Evolutionary conservation across 768 basidiomycete species (phyloP).

Genomic region (Phaeotremella fagi): DNA sequence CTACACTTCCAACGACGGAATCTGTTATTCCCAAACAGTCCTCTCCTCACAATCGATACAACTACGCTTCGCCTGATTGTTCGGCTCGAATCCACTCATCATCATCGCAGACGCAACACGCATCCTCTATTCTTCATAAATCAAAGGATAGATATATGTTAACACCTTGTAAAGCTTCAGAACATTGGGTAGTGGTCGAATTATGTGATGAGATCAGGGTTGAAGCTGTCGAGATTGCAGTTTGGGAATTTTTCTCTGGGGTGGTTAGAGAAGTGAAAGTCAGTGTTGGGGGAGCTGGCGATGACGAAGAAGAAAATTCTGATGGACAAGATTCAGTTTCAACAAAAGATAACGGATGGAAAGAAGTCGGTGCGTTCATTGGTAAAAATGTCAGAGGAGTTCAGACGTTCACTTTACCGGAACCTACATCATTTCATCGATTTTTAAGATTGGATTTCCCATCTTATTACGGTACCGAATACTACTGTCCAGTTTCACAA

Average conservation of each 20-base stretch:
- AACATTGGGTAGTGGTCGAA: conserved; percentile 82
- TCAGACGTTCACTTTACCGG: conserved; percentile 41
- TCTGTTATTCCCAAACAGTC: neutral
- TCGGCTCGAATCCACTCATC: conserved; percentile 84
- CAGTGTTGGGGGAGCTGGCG: conserved; percentile 56
- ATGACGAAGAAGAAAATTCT: conserved; percentile 33
- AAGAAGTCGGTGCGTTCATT: conserved; percentile 64
- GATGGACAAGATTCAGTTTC: conserved; percentile 6
- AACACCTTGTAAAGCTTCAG: conserved; percentile 67
- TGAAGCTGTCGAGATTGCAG: conserved; percentile 91
- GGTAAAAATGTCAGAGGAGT: conserved; percentile 89
- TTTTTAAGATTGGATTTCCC: conserved; percentile 91
- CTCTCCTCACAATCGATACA: conserved; percentile 62
- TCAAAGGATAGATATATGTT: conserved; percentile 97
- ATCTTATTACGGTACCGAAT: conserved; percentile 89
- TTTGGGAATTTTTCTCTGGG: conserved; percentile 96
- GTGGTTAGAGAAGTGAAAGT: conserved; percentile 89
- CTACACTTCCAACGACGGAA: neutral
- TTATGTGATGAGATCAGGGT: conserved; percentile 96
- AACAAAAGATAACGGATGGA: conserved; percentile 56
- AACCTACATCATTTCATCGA: conserved; percentile 66
- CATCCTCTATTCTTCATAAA: conserved; percentile 74
- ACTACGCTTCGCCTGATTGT: conserved; percentile 89
- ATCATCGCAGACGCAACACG: conserved; percentile 73
- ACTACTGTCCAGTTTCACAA: conserved; percentile 89